Evolutionary conservation across 805 yeast genomes (phyloP).

Genomic region (Saturnispora ahearnii): DNA sequence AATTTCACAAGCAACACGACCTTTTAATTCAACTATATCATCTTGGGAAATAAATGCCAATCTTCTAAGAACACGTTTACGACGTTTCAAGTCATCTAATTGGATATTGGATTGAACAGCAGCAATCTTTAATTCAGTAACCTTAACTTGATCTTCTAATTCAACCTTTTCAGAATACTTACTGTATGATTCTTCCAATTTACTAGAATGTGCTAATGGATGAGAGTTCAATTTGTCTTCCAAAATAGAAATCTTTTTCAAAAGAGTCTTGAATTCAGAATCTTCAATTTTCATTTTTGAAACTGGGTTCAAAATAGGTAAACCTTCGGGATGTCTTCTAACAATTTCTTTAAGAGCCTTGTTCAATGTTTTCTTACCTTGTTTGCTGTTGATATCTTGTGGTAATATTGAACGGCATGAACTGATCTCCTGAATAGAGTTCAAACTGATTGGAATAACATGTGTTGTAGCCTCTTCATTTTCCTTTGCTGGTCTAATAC

Average conservation of each 20-base stretch:
- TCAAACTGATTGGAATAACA: conserved; percentile 76
- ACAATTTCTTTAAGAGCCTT: conserved; percentile 75
- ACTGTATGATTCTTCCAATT: conserved; percentile 53
- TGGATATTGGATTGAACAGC: conserved; percentile 91
- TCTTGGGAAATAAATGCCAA: conserved; percentile 79
- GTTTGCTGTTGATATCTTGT: conserved; percentile 51
- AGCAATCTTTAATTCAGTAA: conserved; percentile 52
- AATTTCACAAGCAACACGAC: conserved; percentile 87
- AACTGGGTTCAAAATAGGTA: conserved; percentile 87
- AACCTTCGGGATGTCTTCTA: conserved; percentile 79
- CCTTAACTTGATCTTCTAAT: conserved; percentile 49
- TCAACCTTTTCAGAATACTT: conserved; percentile 58
- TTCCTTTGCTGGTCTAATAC: conserved; percentile 72
- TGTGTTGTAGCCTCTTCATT: conserved; percentile 69
- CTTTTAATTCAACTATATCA: conserved; percentile 92
- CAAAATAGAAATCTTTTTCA: conserved; percentile 73
- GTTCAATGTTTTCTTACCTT: conserved; percentile 50
- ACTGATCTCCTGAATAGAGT: conserved; percentile 65
- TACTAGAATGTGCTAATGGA: conserved; percentile 55
- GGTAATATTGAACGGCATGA: conserved; percentile 78
- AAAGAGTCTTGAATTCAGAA: conserved; percentile 57
- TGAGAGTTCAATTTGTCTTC: conserved; percentile 65
- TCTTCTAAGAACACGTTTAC: conserved; percentile 88
- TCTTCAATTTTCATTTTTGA: conserved; percentile 80
- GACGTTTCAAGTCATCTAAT: conserved; percentile 83